Evolutionary conservation across 1,284 basidiomycete species (phyloP), one percentile per base, ranked within the genome.

Genomic region (Sphaerobolus stellatus): DNA sequence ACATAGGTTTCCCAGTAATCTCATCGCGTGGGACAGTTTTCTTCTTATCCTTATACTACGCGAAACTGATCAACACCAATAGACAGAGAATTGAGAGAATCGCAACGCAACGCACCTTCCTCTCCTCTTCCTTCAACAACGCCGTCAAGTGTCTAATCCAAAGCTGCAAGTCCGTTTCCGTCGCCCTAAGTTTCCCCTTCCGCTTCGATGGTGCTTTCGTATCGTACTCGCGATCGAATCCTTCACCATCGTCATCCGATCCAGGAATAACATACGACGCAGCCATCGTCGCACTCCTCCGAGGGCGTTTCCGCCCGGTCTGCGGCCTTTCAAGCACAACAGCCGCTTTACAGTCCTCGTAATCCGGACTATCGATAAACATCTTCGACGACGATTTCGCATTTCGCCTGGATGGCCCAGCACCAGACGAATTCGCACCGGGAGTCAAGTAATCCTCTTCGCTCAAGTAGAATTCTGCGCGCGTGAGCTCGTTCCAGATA

Each of bases 221-320:
- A 16, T 25, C 20, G 33, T 49, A 54, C 2, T 53, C 43, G 20
- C 22, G n/a, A 5, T 16, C 66, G 31, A 73, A 66, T 11, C 71
- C 70, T 41, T 76, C 76, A 4, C 67, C 72, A 58, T 88, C 86
- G 59, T 88, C 86, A 62, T 89, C 87, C 11, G 85, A 88, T 64
- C 84, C 84, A 1, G 86, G 84, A 22, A 85, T 70, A 5, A 74
- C 76, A 63, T 89, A 89, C 11, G 84, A 87, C 46, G 73, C 76
- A 24, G 80, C 74, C 16, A 71, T 64, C 18, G 81, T 78, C 3
- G 77, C 76, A 38, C 77, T 77, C 44, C 86, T 75, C 34, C 85
- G 78, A 14, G 83, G 83, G 50, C 84, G 74, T 60, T 81, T 83
- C 62, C 73, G 76, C 54, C 70, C 68, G 41, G 71, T 71, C 22